Percentiles rank a stretch among this genome's conserved stretches.
Conservation (phyloP, 257 asterid species). For the Coffea canephora region DNA sequence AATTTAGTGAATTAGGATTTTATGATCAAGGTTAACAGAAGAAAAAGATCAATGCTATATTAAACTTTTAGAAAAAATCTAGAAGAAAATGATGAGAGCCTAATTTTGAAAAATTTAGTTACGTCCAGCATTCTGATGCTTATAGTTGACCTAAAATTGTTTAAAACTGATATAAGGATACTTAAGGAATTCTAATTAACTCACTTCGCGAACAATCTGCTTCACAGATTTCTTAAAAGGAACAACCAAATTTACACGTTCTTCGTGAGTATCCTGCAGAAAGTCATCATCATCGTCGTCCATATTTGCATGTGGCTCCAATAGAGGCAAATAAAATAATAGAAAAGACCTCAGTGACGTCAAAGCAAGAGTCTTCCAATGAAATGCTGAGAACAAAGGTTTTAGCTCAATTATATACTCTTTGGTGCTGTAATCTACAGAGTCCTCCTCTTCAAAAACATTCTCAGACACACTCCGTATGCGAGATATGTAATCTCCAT, state of each 20-base stretch:
- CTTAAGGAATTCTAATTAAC: background rate
- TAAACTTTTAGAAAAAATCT: background rate
- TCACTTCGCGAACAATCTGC: conserved; percentile 85
- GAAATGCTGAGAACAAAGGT: conserved; percentile 79
- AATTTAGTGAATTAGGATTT: background rate
- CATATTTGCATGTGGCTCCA: conserved; percentile 61
- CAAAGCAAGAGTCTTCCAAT: conserved; percentile 70
- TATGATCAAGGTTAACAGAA: background rate
- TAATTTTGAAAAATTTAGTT: background rate
- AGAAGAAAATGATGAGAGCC: background rate
- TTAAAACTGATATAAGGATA: conserved; percentile 5
- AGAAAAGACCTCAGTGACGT: conserved; percentile 76
- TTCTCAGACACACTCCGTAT: conserved; percentile 34
- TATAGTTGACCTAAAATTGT: background rate
- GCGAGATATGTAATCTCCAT: conserved; percentile 48
- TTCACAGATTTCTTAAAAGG: conserved; percentile 89
- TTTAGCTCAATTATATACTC: conserved; percentile 62
- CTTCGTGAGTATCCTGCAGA: conserved; percentile 51
- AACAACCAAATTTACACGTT: conserved; percentile 55
- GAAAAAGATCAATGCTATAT: background rate
- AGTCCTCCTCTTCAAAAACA: conserved; percentile 31
- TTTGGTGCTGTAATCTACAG: conserved; percentile 45
- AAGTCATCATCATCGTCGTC: conserved; percentile 80
- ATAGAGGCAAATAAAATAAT: conserved; percentile 74
- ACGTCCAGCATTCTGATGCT: background rate